Base-by-base conservation (phyloP, 192 early-diverging fungal species). In the Diversispora epigaea region DNA sequence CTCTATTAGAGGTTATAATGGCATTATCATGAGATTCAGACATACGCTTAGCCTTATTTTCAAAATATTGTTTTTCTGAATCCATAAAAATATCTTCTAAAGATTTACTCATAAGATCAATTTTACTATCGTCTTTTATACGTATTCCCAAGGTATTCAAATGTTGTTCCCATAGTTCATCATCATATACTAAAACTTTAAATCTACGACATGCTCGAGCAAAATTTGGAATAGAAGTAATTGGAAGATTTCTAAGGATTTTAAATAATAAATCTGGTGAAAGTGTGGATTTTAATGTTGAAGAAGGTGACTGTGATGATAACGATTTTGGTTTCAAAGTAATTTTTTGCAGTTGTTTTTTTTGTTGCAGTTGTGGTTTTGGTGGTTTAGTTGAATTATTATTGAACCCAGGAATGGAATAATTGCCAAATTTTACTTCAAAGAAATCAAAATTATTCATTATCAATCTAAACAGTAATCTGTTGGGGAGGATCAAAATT, bases 101-200 rank as follows among this genome's bases (percentile, higher is more conserved):
- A 46, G 19, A n/a, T 46, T 67, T 44, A 47, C 45, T 45, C 45
- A 9, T 11, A 49, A 10, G n/a, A 47, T 47, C 44, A 15, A 67
- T 46, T 3, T 17, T 41, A 44, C 57, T 55, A 21, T 75, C 80
- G 69, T 85, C 81, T 22, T 77, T 81, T 79, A 88, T 61, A 57
- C 73, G 75, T 77, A 80, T 10, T 65, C 82, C 89, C 55, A 93
- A 81, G 6, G 71, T 73, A 39, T 77, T 71, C 17, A 94, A 79
- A 75, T 92, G 92, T 4, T 77, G 81, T 55, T 90, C 86, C 83
- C 89, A 94, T 70, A 94, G 87, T 47, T 87, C 90, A 76, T 94
- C 91, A 41, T 88, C 86, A 80, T 93, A 93, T 17, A 82, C 86
- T 43, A 94, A 83, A 50, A 94, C 89, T 77, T 94, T 94, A 77